phyloP scores from a whole-genome alignment of 306 rosid species.

The Abrus precatorius region DNA sequence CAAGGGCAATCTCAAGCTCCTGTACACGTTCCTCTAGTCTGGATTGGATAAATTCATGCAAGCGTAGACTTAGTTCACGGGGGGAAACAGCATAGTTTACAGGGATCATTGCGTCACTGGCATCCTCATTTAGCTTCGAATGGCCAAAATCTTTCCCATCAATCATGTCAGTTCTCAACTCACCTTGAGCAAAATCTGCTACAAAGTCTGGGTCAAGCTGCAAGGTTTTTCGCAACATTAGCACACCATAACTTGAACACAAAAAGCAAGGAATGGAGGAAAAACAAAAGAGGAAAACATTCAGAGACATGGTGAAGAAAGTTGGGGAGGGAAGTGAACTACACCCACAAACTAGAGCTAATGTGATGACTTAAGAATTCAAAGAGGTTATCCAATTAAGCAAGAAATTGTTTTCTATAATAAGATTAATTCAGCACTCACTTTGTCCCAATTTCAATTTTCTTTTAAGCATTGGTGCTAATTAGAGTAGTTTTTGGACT shows the following conservation, averaged over 20 bases:
- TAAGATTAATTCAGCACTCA: background rate
- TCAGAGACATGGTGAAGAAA: background rate
- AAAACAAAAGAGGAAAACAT: background rate
- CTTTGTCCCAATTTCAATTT: conserved; percentile 21
- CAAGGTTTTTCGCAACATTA: conserved; percentile 50
- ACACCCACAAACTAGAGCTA: conserved; percentile 6
- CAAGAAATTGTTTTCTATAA: background rate
- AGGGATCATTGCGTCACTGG: conserved; percentile 46
- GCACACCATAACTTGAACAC: background rate
- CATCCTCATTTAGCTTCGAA: conserved; percentile 53
- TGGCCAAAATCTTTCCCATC: conserved; percentile 30
- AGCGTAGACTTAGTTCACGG: conserved; percentile 68
- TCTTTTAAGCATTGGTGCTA: conserved; percentile 8
- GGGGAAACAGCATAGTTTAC: conserved; percentile 81
- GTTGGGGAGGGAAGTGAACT: background rate
- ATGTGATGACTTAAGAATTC: background rate
- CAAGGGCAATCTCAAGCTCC: conserved; percentile 81
- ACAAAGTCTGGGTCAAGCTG: conserved; percentile 76
- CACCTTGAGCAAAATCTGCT: conserved; percentile 73
- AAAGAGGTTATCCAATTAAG: background rate
- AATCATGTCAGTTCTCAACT: conserved; percentile 61
- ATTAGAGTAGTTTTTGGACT: background rate
- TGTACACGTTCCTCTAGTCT: conserved; percentile 74
- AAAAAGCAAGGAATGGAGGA: background rate
- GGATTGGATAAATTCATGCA: conserved; percentile 79